Evolutionary conservation across 2,329 filamentous ascomycete genomes (phyloP), one percentile per base, ranked within the genome.

Genomic region (Zasmidium angulare): DNA sequence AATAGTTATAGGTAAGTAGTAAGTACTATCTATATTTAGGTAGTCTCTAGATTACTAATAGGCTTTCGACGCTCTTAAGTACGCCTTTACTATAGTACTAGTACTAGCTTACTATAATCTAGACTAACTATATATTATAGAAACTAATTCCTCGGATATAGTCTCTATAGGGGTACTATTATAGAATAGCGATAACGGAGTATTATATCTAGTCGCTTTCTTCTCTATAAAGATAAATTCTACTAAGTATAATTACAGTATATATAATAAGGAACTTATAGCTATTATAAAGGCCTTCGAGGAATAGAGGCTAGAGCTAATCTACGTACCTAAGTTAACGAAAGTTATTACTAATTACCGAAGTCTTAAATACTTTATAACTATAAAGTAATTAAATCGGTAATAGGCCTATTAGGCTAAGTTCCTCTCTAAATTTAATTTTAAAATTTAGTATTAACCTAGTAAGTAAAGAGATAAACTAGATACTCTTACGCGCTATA

Each of bases 301-400:
- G 31, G 46, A 47, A 26, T 55, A 55, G 40, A 2, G 53, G 3
- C 46, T 19, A 9, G 26, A 55, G 24, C 53, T 55, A 29, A 48
- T 29, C 47, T 7, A 14, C 14, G 7, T 7, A 14, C 7, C 29
- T 7, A 20, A n/a, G n/a, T 21, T 20, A 26, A 53, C 26, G 19
- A 43, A 23, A 40, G 50, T 53, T 6, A 36, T 36, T 26, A 36
- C 50, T 43, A 23, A 53, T 46, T 53, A 53, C 46, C 29, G 36
- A 26, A 53, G 46, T n/a, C 50, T 53, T 9, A 23, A 53, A 21
- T 46, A 53, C 26, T 53, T 43, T 53, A n/a, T n/a, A n/a, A n/a
- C n/a, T n/a, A n/a, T n/a, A n/a, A n/a, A n/a, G n/a, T n/a, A n/a
- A n/a, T n/a, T 49, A 49, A 49, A 49, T 23, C 4, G 47, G 20